phyloP scores from a whole-genome alignment of 805 yeast species.

The Saturnispora bothae region DNA sequence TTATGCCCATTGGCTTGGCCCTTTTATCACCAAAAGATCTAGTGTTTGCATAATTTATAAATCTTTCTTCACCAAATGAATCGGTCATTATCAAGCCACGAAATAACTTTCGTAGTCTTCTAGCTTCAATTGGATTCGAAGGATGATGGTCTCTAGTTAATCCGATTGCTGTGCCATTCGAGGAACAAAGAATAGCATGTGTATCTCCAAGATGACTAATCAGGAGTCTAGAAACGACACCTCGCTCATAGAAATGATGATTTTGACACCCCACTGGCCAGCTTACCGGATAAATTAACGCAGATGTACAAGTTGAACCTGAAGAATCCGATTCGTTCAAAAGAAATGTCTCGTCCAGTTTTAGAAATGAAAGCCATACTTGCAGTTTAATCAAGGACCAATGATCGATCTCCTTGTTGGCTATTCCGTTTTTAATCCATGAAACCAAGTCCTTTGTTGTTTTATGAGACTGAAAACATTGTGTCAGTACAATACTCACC shows the following conservation, averaged over 20 bases:
- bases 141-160: slow-evolving; percentile 83
- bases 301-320: slow-evolving; percentile 29
- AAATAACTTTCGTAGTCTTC: slow-evolving; percentile 54
- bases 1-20: slow-evolving; percentile 74
- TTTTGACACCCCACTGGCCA: slow-evolving; percentile 22
- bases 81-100: slow-evolving; percentile 66
- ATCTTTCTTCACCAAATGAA: slow-evolving; percentile 87
- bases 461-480: slow-evolving; percentile 1
- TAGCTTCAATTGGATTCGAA: slow-evolving; percentile 64
- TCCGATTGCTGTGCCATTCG: slow-evolving; percentile 66
- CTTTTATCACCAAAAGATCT: slow-evolving; percentile 84
- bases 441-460: background rate
- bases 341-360: slow-evolving; percentile 55
- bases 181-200: slow-evolving; percentile 75
- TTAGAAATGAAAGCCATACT: slow-evolving; percentile 52
- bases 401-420: slow-evolving; percentile 9
- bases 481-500: slow-evolving; percentile 4
- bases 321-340: slow-evolving; percentile 19
- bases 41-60: slow-evolving; percentile 74
- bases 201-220: slow-evolving; percentile 94
- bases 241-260: slow-evolving; percentile 51
- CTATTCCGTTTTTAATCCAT: slow-evolving; percentile 8
- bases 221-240: slow-evolving; percentile 53
- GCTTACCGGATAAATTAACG: slow-evolving; percentile 24
- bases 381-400: slow-evolving; percentile 52